Evolutionary conservation across 2,329 filamentous ascomycete genomes (phyloP), one percentile per base, ranked within the genome.

Genomic region (Dactylellina sp.): DNA sequence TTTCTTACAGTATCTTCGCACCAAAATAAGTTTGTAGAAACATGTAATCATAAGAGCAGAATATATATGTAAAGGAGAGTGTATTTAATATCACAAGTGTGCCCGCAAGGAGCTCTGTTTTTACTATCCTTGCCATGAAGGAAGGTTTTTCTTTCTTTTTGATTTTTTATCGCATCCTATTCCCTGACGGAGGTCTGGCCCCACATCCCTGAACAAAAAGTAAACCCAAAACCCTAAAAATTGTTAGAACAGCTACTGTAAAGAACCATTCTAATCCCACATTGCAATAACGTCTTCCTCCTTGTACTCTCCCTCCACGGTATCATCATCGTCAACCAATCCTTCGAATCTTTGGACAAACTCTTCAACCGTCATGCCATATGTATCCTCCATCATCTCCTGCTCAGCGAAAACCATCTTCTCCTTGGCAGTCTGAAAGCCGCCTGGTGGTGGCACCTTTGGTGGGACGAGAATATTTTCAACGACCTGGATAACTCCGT

Each of bases 401-500:
- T 44, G 28, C 6, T 42, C 44, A 6, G 39, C 53, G 37, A 53
- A 57, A 2, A 22, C 53, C 7, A 3, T 9, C 40, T 37, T 47
- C 1, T 40, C 44, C 16, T 70, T 47, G 6, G 40, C 49, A 20
- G 39, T 55, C 28, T 35, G 12, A 18, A 60, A 47, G 11, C 47
- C 60, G 6, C 20, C 50, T 1, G 44, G 53, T 62, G 61, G 59
- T 46, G 55, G 82, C 80, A 25, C 80, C 79, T 80, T 52, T 81
- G 92, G 91, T 44, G 93, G 93, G 76, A 97, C 87, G 66, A 96
- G 82, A 0, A 97, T 87, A 66, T 85, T 85, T 52, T 86, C 84
- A 0, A 95, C 84, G 14, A 94, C 88, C 65, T 97, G 93, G 39
- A 96, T 86, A 12, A 94, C 92, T 32, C 93, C 93, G 79, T 97